Evolutionary conservation across 1,284 basidiomycete species (phyloP), one percentile per base, ranked within the genome.

Genomic region (Leccinum subrobustum): DNA sequence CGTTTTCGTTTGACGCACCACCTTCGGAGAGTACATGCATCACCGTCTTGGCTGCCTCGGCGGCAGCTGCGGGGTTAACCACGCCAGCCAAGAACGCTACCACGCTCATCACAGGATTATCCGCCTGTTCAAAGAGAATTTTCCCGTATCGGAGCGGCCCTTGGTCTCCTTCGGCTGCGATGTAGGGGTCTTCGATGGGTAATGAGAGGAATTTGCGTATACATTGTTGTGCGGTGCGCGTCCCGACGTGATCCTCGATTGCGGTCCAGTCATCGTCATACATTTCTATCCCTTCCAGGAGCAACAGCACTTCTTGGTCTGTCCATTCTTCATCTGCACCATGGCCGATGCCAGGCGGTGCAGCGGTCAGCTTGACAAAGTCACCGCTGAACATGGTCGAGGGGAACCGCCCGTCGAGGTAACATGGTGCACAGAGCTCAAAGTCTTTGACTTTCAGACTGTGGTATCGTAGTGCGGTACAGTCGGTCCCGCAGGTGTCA

Each of bases 31-130:
- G 79, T 52, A 89, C 88, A 61, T 88, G 92, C 53, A 98, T 77
- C 0, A 95, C 95, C 6, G 89, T 89, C 75, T 96, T 96, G 8
- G 96, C 95, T 0, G 95, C 96, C 60, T 96, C 95, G 0, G 94
- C 92, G 1, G 96, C 96, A 4, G 98, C 91, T 1, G 91, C 89
- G 0, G 95, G 95, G 16, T 88, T 89, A 6, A 99, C 92, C 1
- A 96, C 94, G 16, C 91, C 91, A 14, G 96, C 95, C 52, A 99
- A 81, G 79, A 98, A 98, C 1, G 96, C 93, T 12, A 99, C 95
- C 25, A 99, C 96, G 74, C 92, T 95, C 95, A 99, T 95, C 35
- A 99, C 95, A 0, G 96, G 96, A 73, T 99, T 99, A 71, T 98
- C 97, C 1, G 92, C 88, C 71, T 95, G 92, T 65, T 95, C 91